Evolutionary conservation across 352 stramenopile genomes (phyloP), one percentile per base, ranked within the genome.

Genomic region (Globisporangium cystogenes): DNA sequence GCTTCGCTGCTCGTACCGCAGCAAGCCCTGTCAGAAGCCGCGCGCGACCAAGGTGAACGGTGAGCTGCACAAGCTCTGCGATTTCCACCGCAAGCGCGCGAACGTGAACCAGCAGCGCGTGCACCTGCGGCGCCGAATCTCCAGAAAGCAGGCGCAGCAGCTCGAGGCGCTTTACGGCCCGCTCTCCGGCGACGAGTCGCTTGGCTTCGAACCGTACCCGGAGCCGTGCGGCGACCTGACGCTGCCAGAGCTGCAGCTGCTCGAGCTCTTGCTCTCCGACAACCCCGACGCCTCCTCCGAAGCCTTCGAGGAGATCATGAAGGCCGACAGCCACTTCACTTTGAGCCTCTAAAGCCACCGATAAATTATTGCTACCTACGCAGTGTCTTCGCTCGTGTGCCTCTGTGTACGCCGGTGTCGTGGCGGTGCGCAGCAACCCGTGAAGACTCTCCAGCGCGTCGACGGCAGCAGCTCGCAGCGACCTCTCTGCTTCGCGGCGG

Each of bases 21-120:
- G 63, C 56, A 75, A 75, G 53, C 54, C 57, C 1, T 80, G 70
- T 46, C 35, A 52, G 21, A 72, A 72, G 46, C 48, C 55, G 5
- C 67, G 70, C 37, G 64, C 70, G 10, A 59, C 60, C 56, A 80
- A 80, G 48, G 57, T 72, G 15, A 80, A 80, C 43, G 70, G 70
- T 15, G 65, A 75, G 31, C 46, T 59, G 29, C 70, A 80, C 50
- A 72, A 70, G 45, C 67, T 80, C 41, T 80, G 70, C 20, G 55
- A 68, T 20, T 64, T 68, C 33, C 70, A 80, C 48, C 70, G 70
- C 15, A 55, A 62, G 21, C 71, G 74, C 41, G 67, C 68, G 14
- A 80, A 80, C 57, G 60, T 66, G 44, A 74, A 74, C 57, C 70
- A 80, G 53, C 64, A 60, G 21, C 67, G 67, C n/a, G 62, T 69